Evolutionary conservation across 768 basidiomycete species (phyloP).

Genomic region (Suillus fuscotomentosus): DNA sequence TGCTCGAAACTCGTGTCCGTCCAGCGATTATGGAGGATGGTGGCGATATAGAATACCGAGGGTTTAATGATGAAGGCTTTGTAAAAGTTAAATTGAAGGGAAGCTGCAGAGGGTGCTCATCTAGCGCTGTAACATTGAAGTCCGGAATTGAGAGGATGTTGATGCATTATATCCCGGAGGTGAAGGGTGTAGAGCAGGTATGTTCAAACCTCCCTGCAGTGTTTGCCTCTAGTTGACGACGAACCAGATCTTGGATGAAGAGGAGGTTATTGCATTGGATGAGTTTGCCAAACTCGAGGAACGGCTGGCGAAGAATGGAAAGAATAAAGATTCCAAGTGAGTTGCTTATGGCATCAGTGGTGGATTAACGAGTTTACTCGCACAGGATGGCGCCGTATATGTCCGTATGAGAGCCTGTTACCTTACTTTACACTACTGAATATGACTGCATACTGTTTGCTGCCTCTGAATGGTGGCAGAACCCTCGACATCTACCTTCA

Average conservation of each 20-base stretch:
- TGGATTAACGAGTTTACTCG: conserved; percentile 11
- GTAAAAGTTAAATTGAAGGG: conserved; percentile 90
- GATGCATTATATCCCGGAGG: conserved; percentile 98
- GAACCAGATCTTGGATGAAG: conserved; percentile 79
- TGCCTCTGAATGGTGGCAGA: neutral
- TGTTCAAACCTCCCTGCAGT: conserved; percentile 18
- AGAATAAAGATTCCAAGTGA: conserved; percentile 44
- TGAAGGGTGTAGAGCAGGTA: conserved; percentile 88
- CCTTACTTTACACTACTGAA: neutral
- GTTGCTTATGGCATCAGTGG: conserved; percentile 26
- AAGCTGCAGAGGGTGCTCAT: conserved; percentile 93
- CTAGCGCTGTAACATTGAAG: conserved; percentile 94
- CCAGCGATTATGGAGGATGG: conserved; percentile 99
- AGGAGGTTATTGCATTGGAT: conserved; percentile 81
- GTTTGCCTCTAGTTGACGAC: conserved; percentile 10
- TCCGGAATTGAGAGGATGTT: conserved; percentile 98
- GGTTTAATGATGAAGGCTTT: conserved; percentile 79
- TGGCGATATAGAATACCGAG: conserved; percentile 95
- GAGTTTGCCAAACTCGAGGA: conserved; percentile 90
- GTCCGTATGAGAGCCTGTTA: conserved; percentile 51
- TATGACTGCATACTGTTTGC: neutral
- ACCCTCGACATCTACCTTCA: neutral
- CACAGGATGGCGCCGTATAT: conserved; percentile 79
- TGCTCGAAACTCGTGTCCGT: conserved; percentile 91
- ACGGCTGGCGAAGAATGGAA: conserved; percentile 48